Conservation (phyloP, 2,329 filamentous ascomycete species). For the Colletotrichum sp. region DNA sequence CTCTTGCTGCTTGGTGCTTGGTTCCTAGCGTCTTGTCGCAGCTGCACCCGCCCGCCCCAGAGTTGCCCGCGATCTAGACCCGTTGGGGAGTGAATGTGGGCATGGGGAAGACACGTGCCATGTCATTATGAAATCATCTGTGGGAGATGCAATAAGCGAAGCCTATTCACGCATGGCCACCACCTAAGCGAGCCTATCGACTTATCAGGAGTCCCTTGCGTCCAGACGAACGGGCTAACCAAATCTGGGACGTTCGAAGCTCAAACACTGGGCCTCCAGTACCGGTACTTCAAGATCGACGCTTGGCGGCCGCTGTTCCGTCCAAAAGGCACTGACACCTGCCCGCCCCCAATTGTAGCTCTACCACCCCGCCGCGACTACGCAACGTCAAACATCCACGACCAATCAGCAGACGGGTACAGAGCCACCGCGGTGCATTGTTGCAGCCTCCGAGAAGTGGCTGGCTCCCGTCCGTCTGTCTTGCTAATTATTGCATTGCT, state of each 20-base stretch:
- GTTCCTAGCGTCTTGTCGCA: not conserved
- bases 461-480: conserved; percentile 1
- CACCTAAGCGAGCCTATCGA: not conserved
- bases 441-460: conserved; percentile 7
- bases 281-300: conserved; percentile 11
- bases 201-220: not conserved
- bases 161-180: not conserved
- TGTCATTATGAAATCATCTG: conserved; percentile 7
- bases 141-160: not conserved
- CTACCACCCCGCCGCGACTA: conserved; percentile 20
- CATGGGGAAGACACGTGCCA: conserved; percentile 4
- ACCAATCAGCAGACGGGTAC: conserved; percentile 3
- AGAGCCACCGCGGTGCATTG: conserved; percentile 13
- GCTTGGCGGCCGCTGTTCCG: not conserved
- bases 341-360: not conserved
- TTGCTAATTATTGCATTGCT: not conserved
- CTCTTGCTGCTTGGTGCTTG: not conserved
- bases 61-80: conserved; percentile 7
- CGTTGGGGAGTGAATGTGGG: not conserved
- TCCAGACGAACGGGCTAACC: not conserved
- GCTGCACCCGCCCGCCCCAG: not conserved
- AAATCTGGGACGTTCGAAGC: not conserved
- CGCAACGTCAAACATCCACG: conserved; percentile 4
- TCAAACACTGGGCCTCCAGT: not conserved
- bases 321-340: not conserved